These are phyloP conservation scores for Naegleria fowleri DNA, from an alignment of 208 protist species.

Conservation along the genomic window DNA sequence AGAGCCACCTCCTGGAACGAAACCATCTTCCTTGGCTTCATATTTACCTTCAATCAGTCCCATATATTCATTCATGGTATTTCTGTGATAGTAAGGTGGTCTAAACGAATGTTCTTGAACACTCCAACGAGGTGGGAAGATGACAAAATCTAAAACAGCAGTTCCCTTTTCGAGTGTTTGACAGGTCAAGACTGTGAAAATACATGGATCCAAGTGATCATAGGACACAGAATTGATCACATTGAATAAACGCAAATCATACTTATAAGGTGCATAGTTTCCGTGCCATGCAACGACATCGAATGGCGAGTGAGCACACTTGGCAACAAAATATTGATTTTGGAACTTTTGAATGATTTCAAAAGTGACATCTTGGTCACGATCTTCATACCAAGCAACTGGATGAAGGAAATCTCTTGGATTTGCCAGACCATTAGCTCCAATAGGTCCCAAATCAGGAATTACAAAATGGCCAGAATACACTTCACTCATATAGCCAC, in stretches of 20 bases:
- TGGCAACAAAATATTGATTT: constrained; percentile 48
- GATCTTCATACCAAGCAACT: constrained; percentile 63
- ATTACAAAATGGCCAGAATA: constrained; percentile 68
- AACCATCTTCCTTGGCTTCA: constrained; percentile 71
- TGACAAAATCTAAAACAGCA: constrained; percentile 76
- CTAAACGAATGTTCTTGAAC: constrained; percentile 70
- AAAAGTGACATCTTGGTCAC: constrained; percentile 35
- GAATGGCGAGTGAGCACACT: constrained; percentile 51
- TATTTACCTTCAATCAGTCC: constrained; percentile 71
- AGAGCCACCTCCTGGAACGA: constrained; percentile 55
- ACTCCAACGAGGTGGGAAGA: constrained; percentile 73
- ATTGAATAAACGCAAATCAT: constrained; percentile 65
- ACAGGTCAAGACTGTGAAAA: constrained; percentile 79
- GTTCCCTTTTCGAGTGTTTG: constrained; percentile 57
- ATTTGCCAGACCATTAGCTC: constrained; percentile 80
- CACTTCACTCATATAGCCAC: constrained; percentile 75
- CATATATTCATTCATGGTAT: constrained; percentile 83
- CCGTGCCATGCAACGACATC: constrained; percentile 84
- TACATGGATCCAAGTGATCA: constrained; percentile 77
- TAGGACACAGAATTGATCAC: constrained; percentile 70
- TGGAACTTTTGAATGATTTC: constrained; percentile 58
- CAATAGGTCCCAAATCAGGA: constrained; percentile 77
- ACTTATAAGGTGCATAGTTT: constrained; percentile 79
- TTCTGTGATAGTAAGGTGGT: constrained; percentile 81
- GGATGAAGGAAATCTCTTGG: constrained; percentile 73